These are phyloP conservation scores for Coffea humblotiana DNA, from an alignment of 305 asterid species.

Conservation along the genomic window DNA sequence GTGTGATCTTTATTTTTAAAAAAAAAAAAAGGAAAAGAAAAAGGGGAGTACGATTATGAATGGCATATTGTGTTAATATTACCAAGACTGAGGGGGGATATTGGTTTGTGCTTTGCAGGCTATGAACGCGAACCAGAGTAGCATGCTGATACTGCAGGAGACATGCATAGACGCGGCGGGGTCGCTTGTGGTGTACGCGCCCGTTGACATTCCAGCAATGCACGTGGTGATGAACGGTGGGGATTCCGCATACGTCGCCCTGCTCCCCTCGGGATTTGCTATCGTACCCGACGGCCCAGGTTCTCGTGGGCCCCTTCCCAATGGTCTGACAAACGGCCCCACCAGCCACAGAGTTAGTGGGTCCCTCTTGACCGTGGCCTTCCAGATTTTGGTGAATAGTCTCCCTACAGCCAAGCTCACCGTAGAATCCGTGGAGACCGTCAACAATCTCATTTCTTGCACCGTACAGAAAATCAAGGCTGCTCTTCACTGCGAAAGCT, in stretches of 20 bases:
- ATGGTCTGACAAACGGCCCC: conserved; percentile 24
- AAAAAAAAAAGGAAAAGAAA: neutral
- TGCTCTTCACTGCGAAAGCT: conserved; percentile 71
- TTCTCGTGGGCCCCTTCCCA: conserved; percentile 29
- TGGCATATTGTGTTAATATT: conserved; percentile 12
- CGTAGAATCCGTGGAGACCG: conserved; percentile 92
- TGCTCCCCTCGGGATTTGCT: conserved; percentile 89
- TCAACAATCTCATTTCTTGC: conserved; percentile 83
- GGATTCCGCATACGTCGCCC: conserved; percentile 88
- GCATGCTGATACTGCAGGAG: conserved; percentile 94
- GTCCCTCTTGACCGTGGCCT: conserved; percentile 84
- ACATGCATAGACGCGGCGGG: conserved; percentile 91
- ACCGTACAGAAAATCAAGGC: conserved; percentile 92
- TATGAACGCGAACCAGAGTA: conserved; percentile 67
- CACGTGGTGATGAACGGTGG: conserved; percentile 96
- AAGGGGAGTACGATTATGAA: no score
- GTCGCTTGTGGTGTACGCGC: conserved; percentile 95
- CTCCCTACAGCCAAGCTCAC: conserved; percentile 88
- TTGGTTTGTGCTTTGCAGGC: conserved; percentile 41
- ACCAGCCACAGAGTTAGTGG: conserved; percentile 47
- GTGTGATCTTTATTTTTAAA: neutral
- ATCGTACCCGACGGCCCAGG: conserved; percentile 82
- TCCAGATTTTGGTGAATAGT: conserved; percentile 83
- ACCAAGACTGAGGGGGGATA: conserved; percentile 3
- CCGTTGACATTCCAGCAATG: conserved; percentile 96